Percentiles rank a stretch among this genome's conserved stretches.
phyloP scores from a whole-genome alignment of 2,329 filamentous ascomycete genomes.

The Malbranchea cinnamomea region DNA sequence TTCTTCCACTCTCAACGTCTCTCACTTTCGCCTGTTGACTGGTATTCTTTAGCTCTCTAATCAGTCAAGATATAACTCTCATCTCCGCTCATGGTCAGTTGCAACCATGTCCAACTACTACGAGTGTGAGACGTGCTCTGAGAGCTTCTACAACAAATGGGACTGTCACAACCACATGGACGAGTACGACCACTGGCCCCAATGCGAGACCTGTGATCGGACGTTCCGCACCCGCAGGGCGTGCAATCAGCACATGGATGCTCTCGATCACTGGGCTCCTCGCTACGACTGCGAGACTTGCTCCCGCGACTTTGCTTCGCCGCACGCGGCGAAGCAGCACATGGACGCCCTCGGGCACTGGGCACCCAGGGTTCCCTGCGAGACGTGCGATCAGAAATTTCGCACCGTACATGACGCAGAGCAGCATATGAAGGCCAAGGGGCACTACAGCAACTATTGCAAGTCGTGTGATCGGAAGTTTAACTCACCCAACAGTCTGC shows the following conservation, averaged over 20 bases:
- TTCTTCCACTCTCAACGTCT: too few relatives aligned
- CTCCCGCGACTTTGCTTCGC: constrained; percentile 12
- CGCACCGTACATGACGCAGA: constrained; percentile 9
- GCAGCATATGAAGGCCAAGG: constrained; percentile 15
- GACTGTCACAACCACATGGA: too few relatives aligned
- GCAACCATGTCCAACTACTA: too few relatives aligned
- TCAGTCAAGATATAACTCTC: too few relatives aligned
- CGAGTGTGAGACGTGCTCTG: too few relatives aligned
- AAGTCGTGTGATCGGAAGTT: constrained; percentile 17
- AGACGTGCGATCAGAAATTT: constrained; percentile 16
- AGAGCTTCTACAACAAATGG: too few relatives aligned
- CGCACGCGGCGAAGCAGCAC: constrained; percentile 16
- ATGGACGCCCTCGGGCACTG: constrained; percentile 19
- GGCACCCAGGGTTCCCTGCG: constrained; percentile 13
- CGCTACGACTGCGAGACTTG: constrained; percentile 19
- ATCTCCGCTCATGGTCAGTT: too few relatives aligned
- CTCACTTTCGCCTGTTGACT: too few relatives aligned
- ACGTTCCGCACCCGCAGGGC: constrained; percentile 13
- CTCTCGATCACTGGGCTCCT: constrained; percentile 16
- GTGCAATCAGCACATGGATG: constrained; percentile 19
- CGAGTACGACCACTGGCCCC: too few relatives aligned
- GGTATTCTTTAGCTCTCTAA: too few relatives aligned
- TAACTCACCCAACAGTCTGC: constrained; percentile 18
- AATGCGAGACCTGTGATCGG: constrained; percentile 18
- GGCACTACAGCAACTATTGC: constrained; percentile 20